Evolutionary conservation across 345 rosid genomes (phyloP).

Genomic region (Clarkia xantiana): DNA sequence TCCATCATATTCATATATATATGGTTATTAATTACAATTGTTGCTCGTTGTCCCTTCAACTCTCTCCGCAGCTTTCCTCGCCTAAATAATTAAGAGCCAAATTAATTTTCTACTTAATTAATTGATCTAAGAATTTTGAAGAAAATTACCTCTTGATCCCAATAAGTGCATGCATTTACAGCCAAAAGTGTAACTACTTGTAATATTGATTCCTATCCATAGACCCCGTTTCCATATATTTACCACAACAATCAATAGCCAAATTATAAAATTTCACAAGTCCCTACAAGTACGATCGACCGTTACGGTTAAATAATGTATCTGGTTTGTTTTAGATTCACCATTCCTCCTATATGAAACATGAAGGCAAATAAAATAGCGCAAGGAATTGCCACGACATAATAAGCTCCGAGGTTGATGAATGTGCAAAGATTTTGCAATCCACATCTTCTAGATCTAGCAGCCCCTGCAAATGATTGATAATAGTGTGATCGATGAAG

Average conservation of each 20-base stretch:
- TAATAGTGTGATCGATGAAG: too few species aligned
- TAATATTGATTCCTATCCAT: slow-evolving; percentile 30
- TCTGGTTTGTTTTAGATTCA: too few species aligned
- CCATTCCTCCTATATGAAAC: slow-evolving; percentile 33
- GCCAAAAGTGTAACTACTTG: slow-evolving; percentile 26
- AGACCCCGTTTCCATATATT: slow-evolving; percentile 17
- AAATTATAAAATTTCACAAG: too few species aligned
- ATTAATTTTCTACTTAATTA: too few species aligned
- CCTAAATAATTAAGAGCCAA: too few species aligned
- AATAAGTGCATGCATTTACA: slow-evolving; percentile 19
- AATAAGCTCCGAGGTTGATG: slow-evolving; percentile 39
- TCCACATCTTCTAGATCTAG: slow-evolving; percentile 43
- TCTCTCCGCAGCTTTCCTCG: slow-evolving; percentile 14
- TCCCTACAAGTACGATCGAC: too few species aligned
- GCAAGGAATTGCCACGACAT: slow-evolving; percentile 30
- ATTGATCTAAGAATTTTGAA: too few species aligned
- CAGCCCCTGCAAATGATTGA: slow-evolving; percentile 21
- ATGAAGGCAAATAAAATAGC: slow-evolving; percentile 26
- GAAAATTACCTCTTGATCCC: slow-evolving; percentile 24
- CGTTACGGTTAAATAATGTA: too few species aligned
- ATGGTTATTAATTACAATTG: too few species aligned
- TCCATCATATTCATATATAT: too few species aligned
- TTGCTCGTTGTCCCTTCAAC: background rate
- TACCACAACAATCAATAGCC: too few species aligned
- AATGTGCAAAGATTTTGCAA: slow-evolving; percentile 32